A percentile compares a stretch with the other conserved stretches of the same genome.
Conservation (phyloP, 2,329 filamentous ascomycete genomes). For the Fusarium protoensiforme region DNA sequence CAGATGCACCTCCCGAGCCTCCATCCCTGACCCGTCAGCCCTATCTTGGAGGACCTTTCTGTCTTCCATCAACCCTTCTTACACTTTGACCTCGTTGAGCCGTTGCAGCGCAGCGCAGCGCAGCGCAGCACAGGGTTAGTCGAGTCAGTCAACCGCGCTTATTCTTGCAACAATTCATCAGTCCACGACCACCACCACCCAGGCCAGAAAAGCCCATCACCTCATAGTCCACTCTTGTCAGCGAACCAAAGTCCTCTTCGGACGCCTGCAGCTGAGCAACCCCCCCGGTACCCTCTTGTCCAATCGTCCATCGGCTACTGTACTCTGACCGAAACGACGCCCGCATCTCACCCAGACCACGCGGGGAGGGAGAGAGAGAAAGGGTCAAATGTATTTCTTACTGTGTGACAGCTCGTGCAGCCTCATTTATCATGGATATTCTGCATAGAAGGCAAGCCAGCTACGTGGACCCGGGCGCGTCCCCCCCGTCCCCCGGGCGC, state of each 20-base stretch:
- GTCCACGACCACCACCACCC: background rate
- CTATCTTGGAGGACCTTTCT: background rate
- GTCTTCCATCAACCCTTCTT: conserved; percentile 6
- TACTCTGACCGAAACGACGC: conserved; percentile 19
- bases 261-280: conserved; percentile 22
- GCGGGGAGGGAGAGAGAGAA: background rate
- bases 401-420: conserved; percentile 26
- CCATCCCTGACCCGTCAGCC: conserved; percentile 30
- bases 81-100: background rate
- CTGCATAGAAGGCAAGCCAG: conserved; percentile 19
- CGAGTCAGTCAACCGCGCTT: background rate
- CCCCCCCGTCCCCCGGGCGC: conserved; percentile 9
- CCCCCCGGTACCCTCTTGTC: background rate
- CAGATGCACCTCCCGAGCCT: conserved; percentile 20
- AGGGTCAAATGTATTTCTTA: background rate
- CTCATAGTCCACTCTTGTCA: conserved; percentile 19
- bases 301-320: background rate
- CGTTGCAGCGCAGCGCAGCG: background rate
- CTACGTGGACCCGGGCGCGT: conserved; percentile 17
- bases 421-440: conserved; percentile 34
- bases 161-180: conserved; percentile 1
- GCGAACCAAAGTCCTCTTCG: conserved; percentile 13
- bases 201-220: conserved; percentile 14
- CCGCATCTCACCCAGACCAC: conserved; percentile 25
- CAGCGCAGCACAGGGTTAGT: too few species aligned